Base-by-base conservation (phyloP, 1,139 yeast species). In the Debaryomyces coudertii region DNA sequence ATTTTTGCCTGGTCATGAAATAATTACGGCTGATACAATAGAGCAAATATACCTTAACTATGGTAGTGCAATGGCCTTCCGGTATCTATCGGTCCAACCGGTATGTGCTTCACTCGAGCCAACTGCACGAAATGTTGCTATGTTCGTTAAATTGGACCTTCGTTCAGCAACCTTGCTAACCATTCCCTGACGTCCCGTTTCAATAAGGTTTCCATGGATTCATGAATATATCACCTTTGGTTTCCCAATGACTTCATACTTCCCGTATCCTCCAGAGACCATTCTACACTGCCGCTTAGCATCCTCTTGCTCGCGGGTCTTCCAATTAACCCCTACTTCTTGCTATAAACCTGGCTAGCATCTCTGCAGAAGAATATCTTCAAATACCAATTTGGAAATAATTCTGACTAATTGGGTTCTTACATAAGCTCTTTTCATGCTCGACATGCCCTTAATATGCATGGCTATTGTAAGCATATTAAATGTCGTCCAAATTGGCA, bases 1-100 rank as follows among this genome's bases (percentile, higher is more conserved):
- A 35, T n/a, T 36, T 34, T 36, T 25, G 35, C 38, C 34, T 34
- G 44, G 44, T 42, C 44, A 42, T 42, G 44, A 34, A 42, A 34
- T 35, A 42, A 42, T 42, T 42, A 36, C 44, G 44, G 44, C 40
- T 42, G 44, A 42, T 20, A 38, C 41, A 38, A 38, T 38, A 14
- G 18, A 37, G 41, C 41, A 38, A 38, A 38, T 38, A 28, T 29
- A 28, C 22, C 41, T 27, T 28, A 38, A 29, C 41, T 28, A 27
- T 28, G 41, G 41, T 38, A 38, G 41, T 38, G 41, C 25, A 27
- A 28, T 8, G 33, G 33, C 16, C 4, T 29, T 38, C 29, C 27
- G 25, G 34, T 38, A 16, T 16, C 33, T 18, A 18, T 38, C 41
- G 41, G 41, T 27, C n/a, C 16, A 15, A 20, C 30, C 41, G 41